Evolutionary conservation across 2,329 filamentous ascomycete species (phyloP).

Genomic region (Fusarium sp.): DNA sequence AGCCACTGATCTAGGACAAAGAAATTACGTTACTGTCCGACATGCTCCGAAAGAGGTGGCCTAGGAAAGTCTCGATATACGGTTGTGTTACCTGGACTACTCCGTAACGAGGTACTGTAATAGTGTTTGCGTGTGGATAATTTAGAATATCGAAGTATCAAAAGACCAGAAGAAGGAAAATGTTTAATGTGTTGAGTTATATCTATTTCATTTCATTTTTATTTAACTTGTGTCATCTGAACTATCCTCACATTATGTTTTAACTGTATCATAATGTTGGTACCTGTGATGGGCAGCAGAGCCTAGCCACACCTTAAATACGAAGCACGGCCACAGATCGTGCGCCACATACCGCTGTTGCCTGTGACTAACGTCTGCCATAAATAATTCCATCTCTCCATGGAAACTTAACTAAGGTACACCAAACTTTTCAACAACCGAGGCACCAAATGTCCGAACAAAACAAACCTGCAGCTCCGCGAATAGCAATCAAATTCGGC

Average conservation of each 20-base stretch:
- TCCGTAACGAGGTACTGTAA: too few relatives aligned
- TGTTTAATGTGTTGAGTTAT: too few relatives aligned
- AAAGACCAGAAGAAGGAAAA: background rate
- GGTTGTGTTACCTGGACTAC: background rate
- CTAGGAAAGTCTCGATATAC: background rate
- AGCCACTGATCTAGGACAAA: background rate
- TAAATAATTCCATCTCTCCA: conserved; percentile 4
- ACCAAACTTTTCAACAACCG: background rate
- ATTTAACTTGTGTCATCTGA: background rate
- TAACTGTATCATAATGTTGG: background rate
- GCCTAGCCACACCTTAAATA: background rate
- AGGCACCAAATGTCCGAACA: conserved; percentile 36
- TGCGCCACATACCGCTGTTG: conserved; percentile 6
- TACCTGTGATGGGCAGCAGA: background rate
- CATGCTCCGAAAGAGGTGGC: background rate
- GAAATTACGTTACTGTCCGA: background rate
- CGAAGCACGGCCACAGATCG: background rate
- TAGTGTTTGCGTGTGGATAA: background rate
- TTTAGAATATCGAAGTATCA: background rate
- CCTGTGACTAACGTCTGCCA: conserved; percentile 24
- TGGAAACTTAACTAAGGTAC: conserved; percentile 1
- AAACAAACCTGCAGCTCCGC: conserved; percentile 45
- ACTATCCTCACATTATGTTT: background rate
- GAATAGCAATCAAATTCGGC: conserved; percentile 64
- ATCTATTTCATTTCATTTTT: background rate